Conservation (phyloP, 352 stramenopile genomes). For the Pythium dissotocum region DNA sequence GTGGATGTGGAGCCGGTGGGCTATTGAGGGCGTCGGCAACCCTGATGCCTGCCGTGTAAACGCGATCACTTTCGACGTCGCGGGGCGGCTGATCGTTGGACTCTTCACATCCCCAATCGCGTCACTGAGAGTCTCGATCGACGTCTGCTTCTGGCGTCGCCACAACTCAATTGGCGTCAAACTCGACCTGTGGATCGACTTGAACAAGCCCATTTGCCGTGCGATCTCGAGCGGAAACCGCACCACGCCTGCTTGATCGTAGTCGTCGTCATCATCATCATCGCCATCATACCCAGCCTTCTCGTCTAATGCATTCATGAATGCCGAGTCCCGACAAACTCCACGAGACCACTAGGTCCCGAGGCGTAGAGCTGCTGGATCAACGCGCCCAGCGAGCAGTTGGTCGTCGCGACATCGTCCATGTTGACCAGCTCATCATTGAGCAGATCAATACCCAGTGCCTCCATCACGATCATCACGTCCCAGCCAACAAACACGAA, state of each 20-base stretch:
- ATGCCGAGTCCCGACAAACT: conserved; percentile 1
- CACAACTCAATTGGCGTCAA: conserved; percentile 10
- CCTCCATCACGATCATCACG: conserved; percentile 35
- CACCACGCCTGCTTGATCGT: background rate
- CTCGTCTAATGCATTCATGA: background rate
- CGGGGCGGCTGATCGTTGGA: background rate
- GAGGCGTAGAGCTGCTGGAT: conserved; percentile 42
- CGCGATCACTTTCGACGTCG: too few species aligned
- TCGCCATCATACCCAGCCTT: background rate
- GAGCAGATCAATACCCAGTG: conserved; percentile 40
- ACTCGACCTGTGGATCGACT: background rate
- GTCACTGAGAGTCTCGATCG: background rate
- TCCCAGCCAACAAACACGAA: conserved; percentile 52
- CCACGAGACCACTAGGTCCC: conserved; percentile 31
- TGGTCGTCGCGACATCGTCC: conserved; percentile 26
- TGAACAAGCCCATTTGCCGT: conserved; percentile 20
- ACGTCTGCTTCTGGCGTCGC: background rate
- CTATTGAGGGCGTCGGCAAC: background rate
- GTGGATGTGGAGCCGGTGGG: conserved; percentile 26
- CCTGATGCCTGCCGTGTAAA: background rate
- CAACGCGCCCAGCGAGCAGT: conserved; percentile 37
- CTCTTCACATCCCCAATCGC: background rate
- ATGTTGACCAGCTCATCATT: conserved; percentile 19
- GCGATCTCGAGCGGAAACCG: conserved; percentile 18
- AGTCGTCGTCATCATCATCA: background rate